Base-by-base conservation (phyloP, 2,329 filamentous ascomycete genomes). In the Ustilaginoidea virens region DNA sequence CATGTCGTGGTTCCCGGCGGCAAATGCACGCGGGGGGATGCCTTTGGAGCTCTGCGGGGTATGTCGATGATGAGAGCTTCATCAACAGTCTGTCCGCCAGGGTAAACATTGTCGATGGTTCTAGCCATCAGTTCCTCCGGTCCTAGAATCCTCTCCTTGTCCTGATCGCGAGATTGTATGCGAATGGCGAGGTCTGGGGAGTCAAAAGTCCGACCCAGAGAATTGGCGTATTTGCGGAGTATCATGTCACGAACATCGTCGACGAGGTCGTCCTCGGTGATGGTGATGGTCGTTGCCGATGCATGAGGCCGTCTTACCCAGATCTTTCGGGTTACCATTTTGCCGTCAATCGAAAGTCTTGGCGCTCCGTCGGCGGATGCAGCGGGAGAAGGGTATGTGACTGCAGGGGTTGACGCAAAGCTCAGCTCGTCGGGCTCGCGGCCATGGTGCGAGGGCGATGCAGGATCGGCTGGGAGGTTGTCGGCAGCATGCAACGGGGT, bases 241-340 rank as follows among this genome's bases (percentile, higher is more conserved):
- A 96, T 90, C 63, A 83, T 73, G 42, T 94, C 90, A 42, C 87
- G 79, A 36, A 93, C 77, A 54, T 94, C 87, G 52, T 98, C 90
- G 33, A 96, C 86, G 42, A 96, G 59, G 47, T 93, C 85, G 44
- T 92, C 83, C 45, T 92, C 80, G 41, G 73, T 67, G 43, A 92
- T 80, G 35, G 78, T 74, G 31, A 98, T 78, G 44, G 90, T 64
- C 10, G 90, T 98, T 22, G 87, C 74, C 32, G 87, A 94, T 34
- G 76, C 80, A 39, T 77, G 69, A 13, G 80, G 80, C 44, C 87
- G 70, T 61, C 80, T 90, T 48, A 96, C 87, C 90, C 90, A 98
- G 43, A 96, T 75, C 63, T 92, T 94, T 49, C 82, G 69, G 33
- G 66, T 72, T 39, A 69, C 56, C 70, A 75, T 75, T 35, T 49